These are phyloP conservation scores for Azolla pinnata DNA, from an alignment of 75 land plant species.

Conservation along the genomic window DNA sequence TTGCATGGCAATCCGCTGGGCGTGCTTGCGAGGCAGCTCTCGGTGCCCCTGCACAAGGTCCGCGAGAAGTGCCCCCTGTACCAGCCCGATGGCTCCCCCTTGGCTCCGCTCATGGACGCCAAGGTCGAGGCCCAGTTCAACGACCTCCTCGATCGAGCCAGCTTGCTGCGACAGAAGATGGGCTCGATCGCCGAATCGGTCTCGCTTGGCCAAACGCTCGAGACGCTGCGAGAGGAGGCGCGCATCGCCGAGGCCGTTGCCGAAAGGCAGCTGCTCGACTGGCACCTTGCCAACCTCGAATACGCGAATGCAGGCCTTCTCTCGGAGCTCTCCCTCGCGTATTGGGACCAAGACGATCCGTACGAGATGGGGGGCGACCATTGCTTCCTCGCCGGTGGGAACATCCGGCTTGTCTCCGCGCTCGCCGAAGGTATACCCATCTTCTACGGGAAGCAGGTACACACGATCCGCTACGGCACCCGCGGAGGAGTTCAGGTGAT, in stretches of 20 bases:
- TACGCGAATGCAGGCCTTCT: constrained; percentile 84
- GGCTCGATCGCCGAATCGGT: constrained; percentile 37
- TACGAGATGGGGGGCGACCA: constrained; percentile 97
- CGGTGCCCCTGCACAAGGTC: constrained; percentile 75
- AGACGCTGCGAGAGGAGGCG: constrained; percentile 42
- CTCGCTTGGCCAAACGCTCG: constrained; percentile 65
- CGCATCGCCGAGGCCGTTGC: constrained; percentile 42
- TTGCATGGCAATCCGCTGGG: constrained; percentile 89
- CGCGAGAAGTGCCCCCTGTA: constrained; percentile 81
- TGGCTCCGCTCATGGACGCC: constrained; percentile 45
- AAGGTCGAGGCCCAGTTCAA: constrained; percentile 67
- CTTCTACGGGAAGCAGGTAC: constrained; percentile 63
- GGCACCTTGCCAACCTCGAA: constrained; percentile 91
- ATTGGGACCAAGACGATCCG: constrained; percentile 95
- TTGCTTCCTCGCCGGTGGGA: constrained; percentile 83
- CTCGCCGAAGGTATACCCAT: constrained; percentile 66
- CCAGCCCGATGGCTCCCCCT: constrained; percentile 52
- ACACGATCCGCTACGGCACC: constrained; percentile 53
- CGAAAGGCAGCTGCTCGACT: constrained; percentile 68
- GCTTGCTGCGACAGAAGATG: constrained; percentile 49
- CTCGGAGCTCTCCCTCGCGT: constrained; percentile 59
- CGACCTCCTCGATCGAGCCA: constrained; percentile 62
- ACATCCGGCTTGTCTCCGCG: constrained; percentile 58
- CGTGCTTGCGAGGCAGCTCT: constrained; percentile 77
- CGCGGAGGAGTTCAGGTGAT: constrained; percentile 11